Base-by-base conservation (phyloP, 2,329 filamentous ascomycete genomes). In the Nothopassalora personata region DNA sequence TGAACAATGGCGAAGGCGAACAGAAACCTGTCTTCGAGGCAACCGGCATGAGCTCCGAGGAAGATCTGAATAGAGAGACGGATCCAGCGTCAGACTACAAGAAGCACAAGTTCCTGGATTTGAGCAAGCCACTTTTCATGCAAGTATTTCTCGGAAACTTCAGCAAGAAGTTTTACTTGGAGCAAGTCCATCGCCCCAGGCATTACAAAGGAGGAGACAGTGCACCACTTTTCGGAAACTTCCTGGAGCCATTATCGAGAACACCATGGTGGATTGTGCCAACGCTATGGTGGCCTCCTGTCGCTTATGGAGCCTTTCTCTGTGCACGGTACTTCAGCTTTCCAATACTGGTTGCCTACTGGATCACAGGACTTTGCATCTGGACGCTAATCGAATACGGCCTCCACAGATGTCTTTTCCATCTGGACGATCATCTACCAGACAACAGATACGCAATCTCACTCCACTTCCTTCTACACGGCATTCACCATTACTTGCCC, bases 401-500 rank as follows among this genome's bases (percentile, higher is more conserved):
- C 39, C 70, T 99, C 70, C 94, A 99, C 71, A 83, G 94, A 58
- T 96, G 89, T 72, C 79, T 99, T 54, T 99, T 99, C 79, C 94
- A 99, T 71, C 80, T 99, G 56, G 94, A 99, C 74, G 80, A 88
- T 88, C 95, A 88, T 71, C 87, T 99, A 10, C 94, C 94, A 0
- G 90, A 99, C 73, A 96, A 97, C 74, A 84, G 91, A 57, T 87
- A 90, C n/a, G 88, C 84, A 64, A 80, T 99, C 60, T 96, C 91
- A 0, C 68, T 88, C 19, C 94, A 99, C 74, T 99, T 99, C 77
- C 78, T 97, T 45, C 88, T 99, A 28, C 94, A 99, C 70, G 94
- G 94, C 64, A 90, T 99, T 64, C 94, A 99, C 72, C 94, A 99
- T 60, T 99, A 97, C 76, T 83, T 99, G 4, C 94, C 94, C n/a